These are phyloP conservation scores for Exophiala dermatitidis DNA, from an alignment of 2,329 filamentous ascomycete genomes.

Conservation along the genomic window DNA sequence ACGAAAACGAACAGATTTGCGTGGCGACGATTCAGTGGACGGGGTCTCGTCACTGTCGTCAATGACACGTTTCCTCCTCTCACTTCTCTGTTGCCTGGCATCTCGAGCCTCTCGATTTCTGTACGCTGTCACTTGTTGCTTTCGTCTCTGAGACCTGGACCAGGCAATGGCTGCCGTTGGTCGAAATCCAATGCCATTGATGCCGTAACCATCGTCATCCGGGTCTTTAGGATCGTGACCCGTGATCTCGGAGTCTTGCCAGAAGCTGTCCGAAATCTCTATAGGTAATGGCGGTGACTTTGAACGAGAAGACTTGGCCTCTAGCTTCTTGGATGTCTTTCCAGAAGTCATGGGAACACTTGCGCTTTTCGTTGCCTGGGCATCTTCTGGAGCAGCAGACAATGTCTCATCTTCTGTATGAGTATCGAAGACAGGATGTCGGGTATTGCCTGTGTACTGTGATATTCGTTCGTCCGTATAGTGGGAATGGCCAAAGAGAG, in stretches of 20 bases:
- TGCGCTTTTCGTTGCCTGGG: not conserved
- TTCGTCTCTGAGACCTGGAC: slow-evolving; percentile 49
- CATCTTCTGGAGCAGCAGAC: not conserved
- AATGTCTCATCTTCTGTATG: not conserved
- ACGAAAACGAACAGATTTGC: slow-evolving; percentile 22
- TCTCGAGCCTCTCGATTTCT: slow-evolving; percentile 52
- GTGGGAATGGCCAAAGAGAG: not conserved
- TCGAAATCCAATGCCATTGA: slow-evolving; percentile 58
- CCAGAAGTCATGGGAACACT: not conserved
- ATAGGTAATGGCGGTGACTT: slow-evolving; percentile 32
- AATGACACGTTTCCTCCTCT: slow-evolving; percentile 37
- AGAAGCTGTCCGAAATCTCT: slow-evolving; percentile 33
- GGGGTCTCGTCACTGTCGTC: slow-evolving; percentile 12
- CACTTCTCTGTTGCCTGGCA: slow-evolving; percentile 50
- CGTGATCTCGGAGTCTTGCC: slow-evolving; percentile 57
- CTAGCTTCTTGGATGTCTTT: not conserved
- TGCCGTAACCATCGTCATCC: slow-evolving; percentile 55
- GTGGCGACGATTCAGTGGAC: slow-evolving; percentile 20
- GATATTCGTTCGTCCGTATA: not conserved
- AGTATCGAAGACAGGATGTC: not conserved
- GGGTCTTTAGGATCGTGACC: slow-evolving; percentile 51
- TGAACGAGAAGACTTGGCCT: slow-evolving; percentile 2
- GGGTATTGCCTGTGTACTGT: not conserved
- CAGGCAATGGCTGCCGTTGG: slow-evolving; percentile 55
- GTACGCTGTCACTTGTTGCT: slow-evolving; percentile 55